phyloP scores from a whole-genome alignment of 805 yeast species.

The Cyberlindnera misumaiensis region DNA sequence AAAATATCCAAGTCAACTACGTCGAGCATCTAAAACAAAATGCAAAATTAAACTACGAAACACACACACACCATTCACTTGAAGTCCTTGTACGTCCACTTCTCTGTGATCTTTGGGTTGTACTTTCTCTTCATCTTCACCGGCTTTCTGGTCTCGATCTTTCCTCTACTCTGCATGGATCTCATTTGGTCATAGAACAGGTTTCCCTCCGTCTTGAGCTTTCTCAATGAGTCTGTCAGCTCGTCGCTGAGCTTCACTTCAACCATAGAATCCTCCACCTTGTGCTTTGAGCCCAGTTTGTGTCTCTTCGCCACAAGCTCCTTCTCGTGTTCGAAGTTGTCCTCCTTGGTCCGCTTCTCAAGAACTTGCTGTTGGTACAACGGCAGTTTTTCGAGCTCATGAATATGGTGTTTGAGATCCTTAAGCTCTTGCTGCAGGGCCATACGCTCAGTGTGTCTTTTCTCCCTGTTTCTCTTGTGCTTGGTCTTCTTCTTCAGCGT shows the following conservation, averaged over 20 bases:
- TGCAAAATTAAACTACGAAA: conserved; percentile 5
- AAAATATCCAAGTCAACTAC: neutral
- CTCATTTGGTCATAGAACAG: conserved; percentile 75
- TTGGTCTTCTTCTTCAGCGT: conserved; percentile 66
- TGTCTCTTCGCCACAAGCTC: conserved; percentile 23
- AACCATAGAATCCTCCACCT: conserved; percentile 39
- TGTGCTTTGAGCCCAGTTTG: conserved; percentile 39
- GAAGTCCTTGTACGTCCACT: conserved; percentile 90
- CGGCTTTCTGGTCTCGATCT: conserved; percentile 77
- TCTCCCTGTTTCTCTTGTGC: conserved; percentile 66
- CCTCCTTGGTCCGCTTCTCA: conserved; percentile 21
- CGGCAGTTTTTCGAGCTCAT: conserved; percentile 48
- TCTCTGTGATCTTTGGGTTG: conserved; percentile 74
- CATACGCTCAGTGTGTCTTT: conserved; percentile 51
- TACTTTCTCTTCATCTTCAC: conserved; percentile 56
- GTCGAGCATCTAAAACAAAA: neutral
- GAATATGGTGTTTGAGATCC: conserved; percentile 51
- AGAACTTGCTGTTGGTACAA: conserved; percentile 25
- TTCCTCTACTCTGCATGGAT: conserved; percentile 76
- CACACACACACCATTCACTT: conserved; percentile 32
- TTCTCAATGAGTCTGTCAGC: conserved; percentile 75
- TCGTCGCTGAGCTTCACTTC: conserved; percentile 88
- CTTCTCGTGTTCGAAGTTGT: conserved; percentile 11
- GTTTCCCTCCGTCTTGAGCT: conserved; percentile 86
- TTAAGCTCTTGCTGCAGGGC: conserved; percentile 51